phyloP scores from a whole-genome alignment of 148 eudicot species.

The Polygonum aviculare region DNA sequence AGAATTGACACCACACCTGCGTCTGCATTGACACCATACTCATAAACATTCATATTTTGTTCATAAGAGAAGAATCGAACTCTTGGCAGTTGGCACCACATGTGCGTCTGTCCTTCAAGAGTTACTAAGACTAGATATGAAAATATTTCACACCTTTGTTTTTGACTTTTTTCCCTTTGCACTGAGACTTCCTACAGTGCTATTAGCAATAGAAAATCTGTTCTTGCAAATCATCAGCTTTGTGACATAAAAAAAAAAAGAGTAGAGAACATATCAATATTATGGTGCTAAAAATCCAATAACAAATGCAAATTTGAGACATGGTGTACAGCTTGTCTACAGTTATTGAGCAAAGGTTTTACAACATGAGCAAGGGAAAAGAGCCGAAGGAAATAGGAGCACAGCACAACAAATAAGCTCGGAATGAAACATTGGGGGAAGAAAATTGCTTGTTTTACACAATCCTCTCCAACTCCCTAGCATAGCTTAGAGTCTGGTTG shows the following conservation, averaged over 20 bases:
- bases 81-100: background rate
- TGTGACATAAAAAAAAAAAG: background rate
- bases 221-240: background rate
- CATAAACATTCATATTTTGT: too few species aligned
- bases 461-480: slow-evolving; percentile 88
- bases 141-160: too few species aligned
- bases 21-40: too few species aligned
- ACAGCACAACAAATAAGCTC: background rate
- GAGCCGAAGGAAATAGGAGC: background rate
- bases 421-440: background rate
- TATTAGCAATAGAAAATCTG: background rate
- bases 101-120: background rate
- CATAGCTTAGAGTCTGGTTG: slow-evolving; percentile 91
- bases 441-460: slow-evolving; percentile 32
- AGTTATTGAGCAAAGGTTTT: background rate
- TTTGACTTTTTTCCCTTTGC: background rate
- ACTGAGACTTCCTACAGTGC: background rate
- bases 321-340: background rate
- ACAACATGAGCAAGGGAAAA: background rate
- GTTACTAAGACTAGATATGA: background rate
- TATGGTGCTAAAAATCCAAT: slow-evolving; percentile 4
- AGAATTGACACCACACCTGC: too few species aligned
- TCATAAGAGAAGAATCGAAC: too few species aligned
- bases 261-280: background rate
- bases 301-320: slow-evolving; percentile 2